These are phyloP conservation scores for Kwoniella sp. DNA, from an alignment of 768 basidiomycete genomes.

Conservation along the genomic window DNA sequence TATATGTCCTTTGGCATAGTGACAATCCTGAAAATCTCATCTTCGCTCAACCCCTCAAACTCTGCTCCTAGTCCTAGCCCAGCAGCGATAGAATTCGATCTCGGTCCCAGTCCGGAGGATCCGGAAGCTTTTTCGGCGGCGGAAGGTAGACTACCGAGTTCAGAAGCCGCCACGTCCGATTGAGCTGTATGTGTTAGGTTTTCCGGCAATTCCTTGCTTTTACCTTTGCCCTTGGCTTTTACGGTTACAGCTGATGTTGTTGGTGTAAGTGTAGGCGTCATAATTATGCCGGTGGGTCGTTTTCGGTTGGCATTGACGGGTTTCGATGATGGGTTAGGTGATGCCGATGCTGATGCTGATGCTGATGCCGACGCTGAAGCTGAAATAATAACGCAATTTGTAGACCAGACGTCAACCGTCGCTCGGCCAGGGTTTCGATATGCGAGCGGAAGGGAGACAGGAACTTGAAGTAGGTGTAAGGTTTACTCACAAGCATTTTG, in stretches of 20 bases:
- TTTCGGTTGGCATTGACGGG: not conserved
- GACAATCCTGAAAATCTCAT: conserved; percentile 38
- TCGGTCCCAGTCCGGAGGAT: not conserved
- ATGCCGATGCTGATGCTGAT: not conserved
- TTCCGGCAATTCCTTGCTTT: conserved; percentile 23
- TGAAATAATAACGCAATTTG: too few relatives aligned
- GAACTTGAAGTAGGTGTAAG: not conserved
- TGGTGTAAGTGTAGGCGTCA: conserved; percentile 10
- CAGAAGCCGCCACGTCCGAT: conserved; percentile 26
- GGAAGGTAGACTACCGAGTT: not conserved
- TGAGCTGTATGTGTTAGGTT: conserved; percentile 45
- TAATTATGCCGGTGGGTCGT: conserved; percentile 9
- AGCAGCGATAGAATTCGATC: not conserved
- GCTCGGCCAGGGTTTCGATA: too few relatives aligned
- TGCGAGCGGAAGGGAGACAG: not conserved
- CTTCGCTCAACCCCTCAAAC: conserved; percentile 36
- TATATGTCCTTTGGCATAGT: conserved; percentile 34
- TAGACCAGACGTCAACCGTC: too few relatives aligned
- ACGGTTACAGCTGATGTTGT: not conserved
- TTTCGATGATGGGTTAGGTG: not conserved
- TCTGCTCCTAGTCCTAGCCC: not conserved
- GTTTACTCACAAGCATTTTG: not conserved
- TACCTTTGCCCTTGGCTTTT: not conserved
- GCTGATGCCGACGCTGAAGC: not conserved
- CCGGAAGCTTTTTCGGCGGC: not conserved